Base-by-base conservation (phyloP, 768 basidiomycete species). In the Botryobasidium botryosum region DNA sequence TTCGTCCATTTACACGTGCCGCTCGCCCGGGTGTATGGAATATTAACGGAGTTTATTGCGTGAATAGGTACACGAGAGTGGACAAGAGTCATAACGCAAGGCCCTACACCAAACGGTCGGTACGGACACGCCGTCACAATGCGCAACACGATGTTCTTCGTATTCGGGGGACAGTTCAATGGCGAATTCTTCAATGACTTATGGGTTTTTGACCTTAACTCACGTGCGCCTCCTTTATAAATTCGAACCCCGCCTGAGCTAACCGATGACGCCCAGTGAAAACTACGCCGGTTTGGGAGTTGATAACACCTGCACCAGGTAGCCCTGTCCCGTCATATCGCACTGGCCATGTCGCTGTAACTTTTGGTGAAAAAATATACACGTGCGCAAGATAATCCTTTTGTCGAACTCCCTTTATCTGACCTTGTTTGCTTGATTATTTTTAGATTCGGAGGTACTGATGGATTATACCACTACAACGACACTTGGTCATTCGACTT, bases 381-480 rank as follows among this genome's bases (percentile, higher is more conserved):
- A 66, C 94, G 80, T 87, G 62, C 43, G 79, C 67, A 27, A 17
- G n/a, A 6, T 8, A 10, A 38, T 13, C 23, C 44, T 55, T 42
- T 43, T 42, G 51, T 40, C 7, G n/a, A n/a, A n/a, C n/a, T n/a
- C n/a, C n/a, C n/a, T n/a, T n/a, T n/a, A n/a, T n/a, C n/a, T n/a
- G n/a, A n/a, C n/a, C n/a, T n/a, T n/a, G 10, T 29, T 33, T 32
- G 17, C 26, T n/a, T 35, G 37, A 12, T 43, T 36, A 50, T 37
- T 35, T 40, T n/a, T 50, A 91, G 85, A 40, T 97, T 99, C 53
- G 94, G 94, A 26, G 94, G 94, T 38, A 99, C 94, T 10, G 94
- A 99, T 57, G 91, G 91, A n/a, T 77, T 80, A 57, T 97, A 82
- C 62, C 94, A 97, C 58, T 99, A 99, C 64, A 99, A 97, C 60